Base-by-base conservation (phyloP, 371 early-diverging fungal species). In the Vittaforma corneae region DNA sequence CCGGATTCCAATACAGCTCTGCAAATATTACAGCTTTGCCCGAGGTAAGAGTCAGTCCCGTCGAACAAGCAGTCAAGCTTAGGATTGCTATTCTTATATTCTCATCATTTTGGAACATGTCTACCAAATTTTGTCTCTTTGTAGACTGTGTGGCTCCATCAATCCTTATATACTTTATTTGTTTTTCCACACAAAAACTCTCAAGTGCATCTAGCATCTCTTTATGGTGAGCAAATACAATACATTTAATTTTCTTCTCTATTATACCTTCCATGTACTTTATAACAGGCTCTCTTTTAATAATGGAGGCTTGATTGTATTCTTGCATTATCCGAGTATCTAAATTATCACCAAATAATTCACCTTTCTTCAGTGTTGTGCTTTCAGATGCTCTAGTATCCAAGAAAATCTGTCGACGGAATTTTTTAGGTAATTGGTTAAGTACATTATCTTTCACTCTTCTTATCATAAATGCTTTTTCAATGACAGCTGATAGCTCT, bases 1-100 rank as follows among this genome's bases (percentile, higher is more conserved):
- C 83, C 0, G 86, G 86, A 29, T 81, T 83, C 84, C 84, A 84
- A 40, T 72, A 82, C n/a, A 85, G 67, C 65, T 85, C 86, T 30
- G 84, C 83, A 77, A 85, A 85, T 26, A 85, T 54, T 1, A 84
- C 85, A 4, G 74, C 40, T 63, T 79, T 81, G 0, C 82, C 86
- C 22, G 75, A 77, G 32, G 75, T 76, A n/a, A 85, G 71, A 5
- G 82, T 84, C 29, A 85, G 62, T 44, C 85, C 85, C 4, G 82
- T 80, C 35, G 78, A 80, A 16, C 81, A 80, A 1, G 83, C 83
- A 1, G 82, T 82, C 48, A 85, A 65, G 38, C 81, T 77, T 9
- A 85, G 62, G 3, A 85, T 30, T 2, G 82, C 85, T 3, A 83
- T 68, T 51, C 77, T 73, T 5, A 77, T 67, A 14, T 73, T 65